Evolutionary conservation across 164 flowering plant species (phyloP).

Genomic region (Macadamia tetraphylla): DNA sequence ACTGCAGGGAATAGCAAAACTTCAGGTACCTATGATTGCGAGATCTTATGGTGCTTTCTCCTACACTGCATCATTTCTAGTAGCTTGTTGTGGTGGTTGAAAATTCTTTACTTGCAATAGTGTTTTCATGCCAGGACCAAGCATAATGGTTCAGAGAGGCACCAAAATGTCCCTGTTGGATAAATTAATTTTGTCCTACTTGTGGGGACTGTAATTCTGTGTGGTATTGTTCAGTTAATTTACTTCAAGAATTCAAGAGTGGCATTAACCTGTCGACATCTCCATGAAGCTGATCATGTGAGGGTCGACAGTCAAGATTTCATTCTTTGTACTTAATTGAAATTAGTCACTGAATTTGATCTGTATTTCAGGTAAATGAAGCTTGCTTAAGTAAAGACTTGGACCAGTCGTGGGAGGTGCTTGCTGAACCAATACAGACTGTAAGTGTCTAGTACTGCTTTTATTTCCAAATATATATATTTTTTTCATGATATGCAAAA

Average conservation of each 20-base stretch:
- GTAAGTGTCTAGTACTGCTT: slow-evolving; percentile 35
- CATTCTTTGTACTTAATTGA: not conserved
- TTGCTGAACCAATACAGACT: slow-evolving; percentile 98
- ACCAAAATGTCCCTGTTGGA: not conserved
- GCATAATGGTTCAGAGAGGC: not conserved
- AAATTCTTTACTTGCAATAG: not conserved
- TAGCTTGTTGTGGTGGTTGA: not conserved
- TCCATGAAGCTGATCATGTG: not conserved
- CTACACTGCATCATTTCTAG: not conserved
- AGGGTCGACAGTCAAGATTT: not conserved
- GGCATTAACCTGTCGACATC: not conserved
- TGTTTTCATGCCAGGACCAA: not conserved
- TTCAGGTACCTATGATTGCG: slow-evolving; percentile 52
- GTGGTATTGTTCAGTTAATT: not conserved
- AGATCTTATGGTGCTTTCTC: not conserved
- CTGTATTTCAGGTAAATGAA: slow-evolving; percentile 63
- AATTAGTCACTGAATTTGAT: not conserved
- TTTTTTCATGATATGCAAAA: too few species aligned
- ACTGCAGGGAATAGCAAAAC: slow-evolving; percentile 77
- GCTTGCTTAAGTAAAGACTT: slow-evolving; percentile 63
- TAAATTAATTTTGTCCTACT: too few species aligned
- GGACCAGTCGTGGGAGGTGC: slow-evolving; percentile 88
- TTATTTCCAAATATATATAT: not conserved
- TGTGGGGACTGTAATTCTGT: not conserved
- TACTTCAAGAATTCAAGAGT: not conserved